Conservation (phyloP, 1,284 basidiomycete species). For the Kalmanozyma brasiliensis region DNA sequence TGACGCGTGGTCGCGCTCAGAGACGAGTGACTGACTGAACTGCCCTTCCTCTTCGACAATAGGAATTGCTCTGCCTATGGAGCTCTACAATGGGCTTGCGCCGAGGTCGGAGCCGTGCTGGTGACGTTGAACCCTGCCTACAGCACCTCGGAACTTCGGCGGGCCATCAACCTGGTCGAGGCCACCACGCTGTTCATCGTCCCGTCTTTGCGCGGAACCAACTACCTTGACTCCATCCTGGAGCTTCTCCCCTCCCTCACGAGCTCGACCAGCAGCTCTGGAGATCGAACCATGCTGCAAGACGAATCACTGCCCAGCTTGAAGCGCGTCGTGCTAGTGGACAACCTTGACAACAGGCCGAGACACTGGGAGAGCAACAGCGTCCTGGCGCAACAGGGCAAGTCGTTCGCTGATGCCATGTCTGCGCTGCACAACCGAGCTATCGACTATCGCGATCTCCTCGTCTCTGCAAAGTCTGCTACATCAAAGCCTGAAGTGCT, state of each 20-base stretch:
- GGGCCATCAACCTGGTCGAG: slow-evolving; percentile 74
- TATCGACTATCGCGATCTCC: slow-evolving; percentile 54
- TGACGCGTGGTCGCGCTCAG: no score
- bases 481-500: slow-evolving; percentile 72
- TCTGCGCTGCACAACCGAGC: slow-evolving; percentile 26
- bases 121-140: slow-evolving; percentile 86
- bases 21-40: no score
- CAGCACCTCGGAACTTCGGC: slow-evolving; percentile 76
- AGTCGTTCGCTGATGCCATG: slow-evolving; percentile 45
- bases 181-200: slow-evolving; percentile 80
- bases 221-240: slow-evolving; percentile 69
- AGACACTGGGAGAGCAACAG: slow-evolving; percentile 53
- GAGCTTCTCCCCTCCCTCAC: slow-evolving; percentile 75
- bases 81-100: slow-evolving; percentile 83
- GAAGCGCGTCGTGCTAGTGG: slow-evolving; percentile 77
- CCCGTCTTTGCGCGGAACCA: slow-evolving; percentile 70
- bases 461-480: slow-evolving; percentile 70
- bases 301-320: slow-evolving; percentile 75
- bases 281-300: slow-evolving; percentile 69
- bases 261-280: slow-evolving; percentile 70
- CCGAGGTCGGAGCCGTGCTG: slow-evolving; percentile 80
- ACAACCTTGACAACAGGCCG: slow-evolving; percentile 71
- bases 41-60: background rate
- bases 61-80: slow-evolving; percentile 76
- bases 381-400: slow-evolving; percentile 43